Conservation (phyloP, 2,329 filamentous ascomycete species). For the Aspergillus melleus region DNA sequence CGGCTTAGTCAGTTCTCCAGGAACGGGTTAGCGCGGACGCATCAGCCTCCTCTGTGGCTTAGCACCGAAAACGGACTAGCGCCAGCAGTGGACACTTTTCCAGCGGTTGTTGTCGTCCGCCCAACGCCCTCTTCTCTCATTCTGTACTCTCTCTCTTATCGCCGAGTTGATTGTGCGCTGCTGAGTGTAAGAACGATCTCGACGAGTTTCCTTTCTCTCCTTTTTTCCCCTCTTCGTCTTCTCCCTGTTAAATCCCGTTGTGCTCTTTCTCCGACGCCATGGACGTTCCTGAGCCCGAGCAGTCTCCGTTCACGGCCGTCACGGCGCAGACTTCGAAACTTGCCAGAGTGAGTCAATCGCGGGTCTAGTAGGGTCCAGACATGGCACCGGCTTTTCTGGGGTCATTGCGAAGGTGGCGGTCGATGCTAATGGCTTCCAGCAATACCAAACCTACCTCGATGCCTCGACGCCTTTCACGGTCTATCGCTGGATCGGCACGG, state of each 20-base stretch:
- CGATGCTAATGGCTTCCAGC: conserved; percentile 51
- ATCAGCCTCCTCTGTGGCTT: conserved; percentile 17
- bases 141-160: background rate
- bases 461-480: conserved; percentile 85
- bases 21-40: background rate
- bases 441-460: conserved; percentile 93
- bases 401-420: background rate
- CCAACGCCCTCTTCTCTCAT: conserved; percentile 5
- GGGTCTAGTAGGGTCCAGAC: background rate
- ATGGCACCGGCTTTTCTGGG: background rate
- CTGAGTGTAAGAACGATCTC: background rate
- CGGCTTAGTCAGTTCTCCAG: conserved; percentile 1
- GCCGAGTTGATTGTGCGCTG: background rate
- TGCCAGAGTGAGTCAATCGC: conserved; percentile 39
- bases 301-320: conserved; percentile 89
- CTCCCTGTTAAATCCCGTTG: conserved; percentile 4
- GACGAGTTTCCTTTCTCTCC: background rate
- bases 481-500: conserved; percentile 91
- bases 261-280: conserved; percentile 50
- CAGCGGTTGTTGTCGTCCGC: conserved; percentile 16
- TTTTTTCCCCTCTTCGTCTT: background rate
- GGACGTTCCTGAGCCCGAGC: conserved; percentile 84
- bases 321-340: conserved; percentile 70
- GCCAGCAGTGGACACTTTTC: conserved; percentile 37
- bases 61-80: conserved; percentile 13